Evolutionary conservation across 2,329 filamentous ascomycete species (phyloP).

Genomic region (Colletotrichum ledebouriae): DNA sequence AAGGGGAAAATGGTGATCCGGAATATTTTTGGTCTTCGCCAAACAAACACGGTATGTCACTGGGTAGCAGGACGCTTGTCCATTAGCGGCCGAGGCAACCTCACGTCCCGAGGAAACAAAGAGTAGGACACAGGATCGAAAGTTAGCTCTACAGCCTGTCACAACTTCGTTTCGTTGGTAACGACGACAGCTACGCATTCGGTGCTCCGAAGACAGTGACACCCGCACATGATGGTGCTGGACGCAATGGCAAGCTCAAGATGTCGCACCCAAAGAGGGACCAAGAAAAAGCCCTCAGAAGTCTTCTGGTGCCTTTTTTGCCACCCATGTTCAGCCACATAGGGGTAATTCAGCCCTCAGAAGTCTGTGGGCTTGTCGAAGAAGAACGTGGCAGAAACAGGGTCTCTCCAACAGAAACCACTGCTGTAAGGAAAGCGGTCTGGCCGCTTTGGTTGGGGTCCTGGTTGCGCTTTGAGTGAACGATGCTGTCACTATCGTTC

Average conservation of each 20-base stretch:
- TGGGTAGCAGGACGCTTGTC: slow-evolving; percentile 1
- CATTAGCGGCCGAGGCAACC: slow-evolving; percentile 5
- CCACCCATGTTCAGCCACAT: too few species aligned
- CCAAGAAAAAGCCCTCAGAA: not conserved
- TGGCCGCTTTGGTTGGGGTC: not conserved
- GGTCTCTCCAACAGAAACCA: slow-evolving; percentile 1
- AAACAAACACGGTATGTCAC: slow-evolving; percentile 16
- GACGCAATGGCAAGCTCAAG: not conserved
- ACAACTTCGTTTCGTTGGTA: not conserved
- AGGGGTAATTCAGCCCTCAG: too few species aligned
- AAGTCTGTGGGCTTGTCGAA: slow-evolving; percentile 16
- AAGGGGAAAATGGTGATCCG: slow-evolving; percentile 1
- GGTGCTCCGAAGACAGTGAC: not conserved
- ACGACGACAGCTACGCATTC: not conserved
- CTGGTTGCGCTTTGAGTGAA: not conserved
- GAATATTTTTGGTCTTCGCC: not conserved
- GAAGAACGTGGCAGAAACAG: slow-evolving; percentile 32
- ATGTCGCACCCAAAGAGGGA: slow-evolving; percentile 6
- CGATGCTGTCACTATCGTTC: not conserved
- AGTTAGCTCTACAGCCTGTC: not conserved
- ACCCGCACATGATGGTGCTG: not conserved
- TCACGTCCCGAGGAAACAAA: not conserved
- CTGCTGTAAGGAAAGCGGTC: slow-evolving; percentile 34
- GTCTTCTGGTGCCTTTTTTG: too few species aligned
- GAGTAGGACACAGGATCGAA: not conserved